A percentile compares a stretch with the other conserved stretches of the same genome.
phyloP scores from a whole-genome alignment of 225 moss, liverwort and hornwort genomes.

The Polytrichum commune region DNA sequence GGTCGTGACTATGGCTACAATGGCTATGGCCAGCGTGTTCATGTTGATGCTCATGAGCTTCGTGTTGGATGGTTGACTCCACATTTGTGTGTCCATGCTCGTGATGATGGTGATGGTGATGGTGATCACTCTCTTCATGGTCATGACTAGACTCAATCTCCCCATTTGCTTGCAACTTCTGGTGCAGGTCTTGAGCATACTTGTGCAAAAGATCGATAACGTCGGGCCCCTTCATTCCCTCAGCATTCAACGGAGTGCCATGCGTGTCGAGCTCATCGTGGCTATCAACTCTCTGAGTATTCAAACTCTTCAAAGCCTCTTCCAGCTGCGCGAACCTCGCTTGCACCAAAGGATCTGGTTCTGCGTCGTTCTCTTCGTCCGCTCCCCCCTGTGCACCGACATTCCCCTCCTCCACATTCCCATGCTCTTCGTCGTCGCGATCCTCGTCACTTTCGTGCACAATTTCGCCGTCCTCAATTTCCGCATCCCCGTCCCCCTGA shows the following conservation, averaged over 20 bases:
- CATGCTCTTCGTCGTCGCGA: slow-evolving; percentile 2
- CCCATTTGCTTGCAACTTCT: slow-evolving; percentile 25
- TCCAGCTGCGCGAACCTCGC: slow-evolving; percentile 42
- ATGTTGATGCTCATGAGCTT: slow-evolving; percentile 27
- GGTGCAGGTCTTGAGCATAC: slow-evolving; percentile 49
- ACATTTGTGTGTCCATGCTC: slow-evolving; percentile 16
- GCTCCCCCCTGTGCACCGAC: slow-evolving; percentile 6
- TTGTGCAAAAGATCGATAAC: slow-evolving; percentile 50
- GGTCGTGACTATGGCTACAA: slow-evolving; percentile 27
- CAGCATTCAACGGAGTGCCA: slow-evolving; percentile 22
- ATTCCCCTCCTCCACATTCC: slow-evolving; percentile 9
- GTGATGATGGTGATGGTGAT: slow-evolving; percentile 13
- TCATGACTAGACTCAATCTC: slow-evolving; percentile 6
- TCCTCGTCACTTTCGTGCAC: background rate
- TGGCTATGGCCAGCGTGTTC: slow-evolving; percentile 32
- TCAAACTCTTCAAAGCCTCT: slow-evolving; percentile 30
- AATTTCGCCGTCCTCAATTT: background rate
- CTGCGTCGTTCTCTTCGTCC: slow-evolving; percentile 18
- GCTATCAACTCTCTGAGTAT: slow-evolving; percentile 15
- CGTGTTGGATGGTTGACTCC: background rate
- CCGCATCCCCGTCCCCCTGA: slow-evolving; percentile 19
- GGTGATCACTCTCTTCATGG: slow-evolving; percentile 15
- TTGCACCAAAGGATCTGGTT: slow-evolving; percentile 22
- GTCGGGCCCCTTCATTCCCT: slow-evolving; percentile 29
- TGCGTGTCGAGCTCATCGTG: slow-evolving; percentile 21